Evolutionary conservation across 192 early-diverging fungal species (phyloP).

Genomic region (Pilaira anomala): DNA sequence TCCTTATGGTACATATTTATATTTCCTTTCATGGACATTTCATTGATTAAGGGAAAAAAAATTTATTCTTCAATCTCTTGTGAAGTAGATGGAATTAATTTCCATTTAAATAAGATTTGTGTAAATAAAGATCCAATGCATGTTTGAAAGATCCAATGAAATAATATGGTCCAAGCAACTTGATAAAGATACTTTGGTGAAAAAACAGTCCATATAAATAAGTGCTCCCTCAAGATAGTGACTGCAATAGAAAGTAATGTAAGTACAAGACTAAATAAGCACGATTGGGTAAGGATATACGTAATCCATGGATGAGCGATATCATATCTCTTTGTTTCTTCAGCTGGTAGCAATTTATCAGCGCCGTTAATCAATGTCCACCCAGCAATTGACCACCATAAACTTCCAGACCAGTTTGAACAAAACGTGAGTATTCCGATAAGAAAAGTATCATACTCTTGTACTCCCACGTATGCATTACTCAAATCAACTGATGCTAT

Average conservation of each 20-base stretch:
- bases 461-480: conserved; percentile 71
- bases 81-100: too few species aligned
- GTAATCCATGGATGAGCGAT: conserved; percentile 12
- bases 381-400: conserved; percentile 63
- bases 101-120: too few species aligned
- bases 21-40: too few species aligned
- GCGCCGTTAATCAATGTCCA: conserved; percentile 25
- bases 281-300: conserved; percentile 23
- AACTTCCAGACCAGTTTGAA: conserved; percentile 68
- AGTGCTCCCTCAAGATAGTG: conserved; percentile 59
- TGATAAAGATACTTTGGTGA: conserved; percentile 80
- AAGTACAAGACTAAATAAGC: conserved; percentile 38
- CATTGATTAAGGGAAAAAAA: too few species aligned
- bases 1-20: too few species aligned
- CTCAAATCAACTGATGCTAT: conserved; percentile 77
- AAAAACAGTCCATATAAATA: conserved; percentile 85
- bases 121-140: conserved; percentile 1
- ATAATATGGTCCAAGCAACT: conserved; percentile 59
- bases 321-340: not conserved
- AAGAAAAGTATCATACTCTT: conserved; percentile 54
- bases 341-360: not conserved
- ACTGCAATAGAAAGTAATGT: conserved; percentile 60
- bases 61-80: too few species aligned
- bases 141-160: conserved; percentile 40
- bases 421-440: conserved; percentile 69